Conservation (phyloP, 2,329 filamentous ascomycete species). For the Talaromyces sp. region DNA sequence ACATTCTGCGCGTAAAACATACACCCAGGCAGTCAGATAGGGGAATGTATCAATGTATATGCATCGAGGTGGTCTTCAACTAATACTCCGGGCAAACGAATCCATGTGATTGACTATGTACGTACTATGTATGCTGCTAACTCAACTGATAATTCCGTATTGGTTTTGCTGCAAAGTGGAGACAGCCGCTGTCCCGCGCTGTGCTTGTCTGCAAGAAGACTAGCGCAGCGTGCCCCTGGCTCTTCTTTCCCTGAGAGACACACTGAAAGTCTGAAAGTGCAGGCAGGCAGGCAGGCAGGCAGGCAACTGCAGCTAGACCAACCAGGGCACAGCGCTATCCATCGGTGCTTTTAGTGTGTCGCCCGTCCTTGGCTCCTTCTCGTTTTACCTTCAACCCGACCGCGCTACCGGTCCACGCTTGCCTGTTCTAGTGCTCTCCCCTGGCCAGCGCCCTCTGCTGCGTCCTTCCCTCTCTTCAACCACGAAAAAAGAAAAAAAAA, state of each 20-base stretch:
- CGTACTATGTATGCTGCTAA: no score
- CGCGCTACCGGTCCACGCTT: conserved; percentile 15
- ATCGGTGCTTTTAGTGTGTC: background rate
- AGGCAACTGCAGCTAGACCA: no score
- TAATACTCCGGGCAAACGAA: no score
- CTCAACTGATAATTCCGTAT: no score
- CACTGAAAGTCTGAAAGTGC: no score
- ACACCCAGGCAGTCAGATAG: background rate
- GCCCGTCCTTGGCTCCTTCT: background rate
- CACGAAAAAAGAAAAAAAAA: no score
- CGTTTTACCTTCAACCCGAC: background rate
- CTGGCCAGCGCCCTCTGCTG: background rate
- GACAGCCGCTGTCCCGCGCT: conserved; percentile 5
- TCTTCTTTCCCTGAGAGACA: background rate
- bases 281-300: no score
- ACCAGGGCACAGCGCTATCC: background rate
- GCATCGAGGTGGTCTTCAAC: no score
- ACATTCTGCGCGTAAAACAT: background rate
- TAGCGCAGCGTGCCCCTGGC: background rate
- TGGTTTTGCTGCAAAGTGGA: background rate
- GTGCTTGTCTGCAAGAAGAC: background rate
- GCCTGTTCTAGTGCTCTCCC: conserved; percentile 6
- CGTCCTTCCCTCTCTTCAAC: background rate
- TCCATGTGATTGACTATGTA: no score
- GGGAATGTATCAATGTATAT: background rate